Percentiles rank a stretch among this genome's conserved stretches.
Evolutionary conservation across 2,329 filamentous ascomycete genomes (phyloP).

Genomic region (Leptographium galeiforme): DNA sequence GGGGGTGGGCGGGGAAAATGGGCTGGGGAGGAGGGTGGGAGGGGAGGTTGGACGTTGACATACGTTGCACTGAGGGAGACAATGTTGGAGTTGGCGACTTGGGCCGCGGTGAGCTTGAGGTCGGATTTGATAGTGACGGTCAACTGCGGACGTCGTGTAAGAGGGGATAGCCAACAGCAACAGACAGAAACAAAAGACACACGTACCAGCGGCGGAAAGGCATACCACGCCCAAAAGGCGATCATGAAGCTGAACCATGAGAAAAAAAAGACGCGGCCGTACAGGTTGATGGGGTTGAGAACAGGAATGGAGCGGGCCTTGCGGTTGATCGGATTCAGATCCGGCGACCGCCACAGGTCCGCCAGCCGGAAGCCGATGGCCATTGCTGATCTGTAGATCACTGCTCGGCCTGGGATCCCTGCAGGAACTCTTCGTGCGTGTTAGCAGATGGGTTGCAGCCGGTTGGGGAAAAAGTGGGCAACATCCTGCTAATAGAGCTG

Average conservation of each 20-base stretch:
- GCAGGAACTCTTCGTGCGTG: neutral
- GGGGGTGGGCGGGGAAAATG: too few relatives aligned
- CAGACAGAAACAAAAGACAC: too few relatives aligned
- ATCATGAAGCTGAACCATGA: constrained; percentile 78
- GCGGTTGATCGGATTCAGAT: constrained; percentile 70
- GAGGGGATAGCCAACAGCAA: neutral
- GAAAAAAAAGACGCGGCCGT: constrained; percentile 84
- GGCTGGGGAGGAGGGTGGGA: neutral
- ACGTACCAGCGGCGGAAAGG: constrained; percentile 70
- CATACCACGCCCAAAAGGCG: constrained; percentile 85
- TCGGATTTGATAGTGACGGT: constrained; percentile 69
- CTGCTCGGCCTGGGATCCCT: neutral
- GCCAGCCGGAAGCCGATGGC: constrained; percentile 19
- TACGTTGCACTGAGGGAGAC: constrained; percentile 61
- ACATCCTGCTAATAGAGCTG: neutral
- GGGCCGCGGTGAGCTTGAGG: constrained; percentile 51
- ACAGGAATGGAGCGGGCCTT: constrained; percentile 72
- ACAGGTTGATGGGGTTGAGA: constrained; percentile 63
- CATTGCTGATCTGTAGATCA: neutral
- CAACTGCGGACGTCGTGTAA: constrained; percentile 26
- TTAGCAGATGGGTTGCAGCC: neutral
- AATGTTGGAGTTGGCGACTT: constrained; percentile 85
- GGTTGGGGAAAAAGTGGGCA: too few relatives aligned
- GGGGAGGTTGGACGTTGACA: constrained; percentile 13
- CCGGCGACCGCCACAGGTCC: constrained; percentile 42